These are phyloP conservation scores for Canavalia gladiata DNA, from an alignment of 306 rosid genomes.

Conservation along the genomic window DNA sequence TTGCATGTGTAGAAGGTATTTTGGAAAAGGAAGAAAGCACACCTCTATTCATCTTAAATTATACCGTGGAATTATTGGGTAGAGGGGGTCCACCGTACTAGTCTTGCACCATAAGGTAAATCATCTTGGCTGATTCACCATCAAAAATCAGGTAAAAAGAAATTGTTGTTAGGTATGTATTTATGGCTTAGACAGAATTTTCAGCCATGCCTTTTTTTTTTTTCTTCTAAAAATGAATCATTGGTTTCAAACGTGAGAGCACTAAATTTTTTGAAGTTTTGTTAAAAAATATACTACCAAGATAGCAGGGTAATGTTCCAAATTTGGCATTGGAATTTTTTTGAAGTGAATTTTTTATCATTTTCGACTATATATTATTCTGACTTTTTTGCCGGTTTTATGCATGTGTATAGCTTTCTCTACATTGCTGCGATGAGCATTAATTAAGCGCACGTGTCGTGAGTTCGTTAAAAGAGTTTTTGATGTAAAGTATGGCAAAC, in stretches of 20 bases:
- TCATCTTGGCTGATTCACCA: conserved; percentile 4
- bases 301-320: neutral
- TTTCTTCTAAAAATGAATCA: too few relatives aligned
- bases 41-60: conserved; percentile 2
- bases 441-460: neutral
- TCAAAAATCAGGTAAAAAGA: conserved; percentile 5
- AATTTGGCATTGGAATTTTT: neutral
- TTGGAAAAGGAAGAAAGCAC: conserved; percentile 46
- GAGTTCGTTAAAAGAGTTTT: neutral
- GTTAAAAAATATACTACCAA: too few relatives aligned
- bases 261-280: too few relatives aligned
- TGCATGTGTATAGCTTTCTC: neutral
- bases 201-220: neutral
- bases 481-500: neutral
- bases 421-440: neutral
- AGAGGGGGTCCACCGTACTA: conserved; percentile 11
- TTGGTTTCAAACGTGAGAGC: neutral
- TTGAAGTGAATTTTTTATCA: neutral
- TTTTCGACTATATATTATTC: neutral
- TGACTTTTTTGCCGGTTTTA: neutral
- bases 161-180: conserved; percentile 9
- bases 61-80: conserved; percentile 14
- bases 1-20: conserved; percentile 44
- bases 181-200: conserved; percentile 18
- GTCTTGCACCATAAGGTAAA: neutral